Evolutionary conservation across 495 filamentous ascomycete species (phyloP).

Genomic region (Halenospora varia): DNA sequence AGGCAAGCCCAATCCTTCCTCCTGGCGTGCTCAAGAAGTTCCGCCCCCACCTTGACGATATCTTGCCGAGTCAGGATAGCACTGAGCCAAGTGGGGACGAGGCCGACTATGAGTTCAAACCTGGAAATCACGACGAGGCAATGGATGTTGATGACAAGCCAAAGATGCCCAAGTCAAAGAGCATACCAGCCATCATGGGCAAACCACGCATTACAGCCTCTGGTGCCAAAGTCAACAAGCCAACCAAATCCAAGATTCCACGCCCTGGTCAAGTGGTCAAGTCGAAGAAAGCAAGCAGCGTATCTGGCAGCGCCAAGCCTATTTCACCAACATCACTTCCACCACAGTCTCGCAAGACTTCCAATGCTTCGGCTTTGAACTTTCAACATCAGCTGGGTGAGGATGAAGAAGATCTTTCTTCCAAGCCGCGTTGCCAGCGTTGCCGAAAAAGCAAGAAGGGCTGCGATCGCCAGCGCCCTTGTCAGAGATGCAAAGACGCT

Average conservation of each 20-base stretch:
- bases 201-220: conserved; percentile 28
- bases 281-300: conserved; percentile 47
- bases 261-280: conserved; percentile 42
- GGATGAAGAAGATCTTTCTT: conserved; percentile 86
- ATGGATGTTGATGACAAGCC: conserved; percentile 31
- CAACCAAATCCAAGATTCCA: conserved; percentile 44
- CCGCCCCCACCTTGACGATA: conserved; percentile 57
- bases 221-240: conserved; percentile 34
- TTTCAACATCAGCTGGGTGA: conserved; percentile 68
- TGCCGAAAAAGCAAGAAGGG: conserved; percentile 99
- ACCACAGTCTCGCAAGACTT: conserved; percentile 70
- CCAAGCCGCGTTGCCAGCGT: conserved; percentile 94
- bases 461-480: conserved; percentile 93
- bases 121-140: conserved; percentile 16
- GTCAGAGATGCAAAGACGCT: conserved; percentile 91
- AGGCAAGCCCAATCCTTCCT: conserved; percentile 50
- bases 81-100: conserved; percentile 71
- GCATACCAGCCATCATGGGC: conserved; percentile 11
- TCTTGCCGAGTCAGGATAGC: conserved; percentile 63
- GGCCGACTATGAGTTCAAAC: conserved; percentile 47
- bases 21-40: conserved; percentile 44
- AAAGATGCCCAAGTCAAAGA: conserved; percentile 32
- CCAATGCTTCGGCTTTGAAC: conserved; percentile 62
- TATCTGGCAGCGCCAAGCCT: conserved; percentile 40
- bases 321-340: conserved; percentile 69